A percentile compares a stretch with the other conserved stretches of the same genome.
Evolutionary conservation across 2,329 filamentous ascomycete species (phyloP).

Genomic region (Elsinoe fawcettii): DNA sequence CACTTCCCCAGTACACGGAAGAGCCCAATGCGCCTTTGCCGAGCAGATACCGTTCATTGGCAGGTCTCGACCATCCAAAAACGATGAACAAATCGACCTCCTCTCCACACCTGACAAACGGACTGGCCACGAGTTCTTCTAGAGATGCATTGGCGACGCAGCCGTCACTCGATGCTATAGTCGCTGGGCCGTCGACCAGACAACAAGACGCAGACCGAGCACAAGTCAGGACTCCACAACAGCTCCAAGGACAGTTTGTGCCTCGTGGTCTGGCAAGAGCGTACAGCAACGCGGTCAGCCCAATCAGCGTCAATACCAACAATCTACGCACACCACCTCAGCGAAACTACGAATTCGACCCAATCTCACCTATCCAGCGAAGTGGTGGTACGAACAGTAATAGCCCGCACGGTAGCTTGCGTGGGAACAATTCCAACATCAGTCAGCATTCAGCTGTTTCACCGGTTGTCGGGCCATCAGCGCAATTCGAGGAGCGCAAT

Average conservation of each 20-base stretch:
- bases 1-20: slow-evolving; percentile 68
- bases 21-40: slow-evolving; percentile 40
- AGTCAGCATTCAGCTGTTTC: slow-evolving; percentile 8
- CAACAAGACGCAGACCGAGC: slow-evolving; percentile 14
- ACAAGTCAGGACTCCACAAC: slow-evolving; percentile 1
- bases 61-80: slow-evolving; percentile 28
- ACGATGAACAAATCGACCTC: slow-evolving; percentile 4
- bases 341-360: slow-evolving; percentile 25
- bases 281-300: slow-evolving; percentile 26
- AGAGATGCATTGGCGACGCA: neutral
- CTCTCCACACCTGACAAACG: neutral
- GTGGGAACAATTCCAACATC: slow-evolving; percentile 18
- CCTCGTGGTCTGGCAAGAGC: slow-evolving; percentile 26
- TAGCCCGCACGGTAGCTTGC: slow-evolving; percentile 10
- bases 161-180: slow-evolving; percentile 10
- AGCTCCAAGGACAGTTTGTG: slow-evolving; percentile 16
- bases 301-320: slow-evolving; percentile 15
- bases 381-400: neutral
- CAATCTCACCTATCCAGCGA: slow-evolving; percentile 14
- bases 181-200: slow-evolving; percentile 14
- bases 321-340: slow-evolving; percentile 20
- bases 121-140: neutral
- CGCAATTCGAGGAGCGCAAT: neutral
- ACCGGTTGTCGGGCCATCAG: slow-evolving; percentile 10
- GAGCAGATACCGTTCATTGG: slow-evolving; percentile 30